A percentile compares a stretch with the other conserved stretches of the same genome.
These are phyloP conservation scores for Cryptosporidium sp. DNA, from an alignment of 169 alveolate species.

Conservation along the genomic window DNA sequence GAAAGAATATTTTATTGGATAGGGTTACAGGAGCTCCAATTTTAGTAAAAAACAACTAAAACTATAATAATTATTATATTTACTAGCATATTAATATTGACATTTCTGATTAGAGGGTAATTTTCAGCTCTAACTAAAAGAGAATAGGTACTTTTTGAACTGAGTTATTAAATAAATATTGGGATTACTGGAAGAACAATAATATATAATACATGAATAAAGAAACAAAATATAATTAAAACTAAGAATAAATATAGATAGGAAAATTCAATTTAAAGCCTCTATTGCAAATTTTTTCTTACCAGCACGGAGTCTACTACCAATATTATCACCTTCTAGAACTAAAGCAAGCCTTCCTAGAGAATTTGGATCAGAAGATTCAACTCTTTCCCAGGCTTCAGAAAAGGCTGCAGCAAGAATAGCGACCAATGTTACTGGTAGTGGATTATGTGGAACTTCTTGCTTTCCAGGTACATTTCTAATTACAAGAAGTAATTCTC, in stretches of 20 bases:
- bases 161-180: background rate
- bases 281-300: conserved; percentile 87
- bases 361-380: conserved; percentile 83
- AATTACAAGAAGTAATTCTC: conserved; percentile 84
- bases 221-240: background rate
- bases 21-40: conserved; percentile 70
- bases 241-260: background rate
- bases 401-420: conserved; percentile 88
- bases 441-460: conserved; percentile 86
- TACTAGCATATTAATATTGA: background rate
- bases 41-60: conserved; percentile 1
- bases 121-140: background rate
- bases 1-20: conserved; percentile 18
- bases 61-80: background rate
- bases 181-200: background rate
- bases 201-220: background rate
- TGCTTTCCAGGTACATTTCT: conserved; percentile 89
- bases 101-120: too few species aligned
- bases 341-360: conserved; percentile 87
- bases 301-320: conserved; percentile 88
- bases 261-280: conserved; percentile 81
- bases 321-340: conserved; percentile 89
- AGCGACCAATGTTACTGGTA: conserved; percentile 87
- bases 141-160: too few species aligned
- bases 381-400: conserved; percentile 90